Percentiles rank a stretch among this genome's conserved stretches.
phyloP scores from a whole-genome alignment of 192 early-diverging fungal genomes.

The Coemansia erecta region DNA sequence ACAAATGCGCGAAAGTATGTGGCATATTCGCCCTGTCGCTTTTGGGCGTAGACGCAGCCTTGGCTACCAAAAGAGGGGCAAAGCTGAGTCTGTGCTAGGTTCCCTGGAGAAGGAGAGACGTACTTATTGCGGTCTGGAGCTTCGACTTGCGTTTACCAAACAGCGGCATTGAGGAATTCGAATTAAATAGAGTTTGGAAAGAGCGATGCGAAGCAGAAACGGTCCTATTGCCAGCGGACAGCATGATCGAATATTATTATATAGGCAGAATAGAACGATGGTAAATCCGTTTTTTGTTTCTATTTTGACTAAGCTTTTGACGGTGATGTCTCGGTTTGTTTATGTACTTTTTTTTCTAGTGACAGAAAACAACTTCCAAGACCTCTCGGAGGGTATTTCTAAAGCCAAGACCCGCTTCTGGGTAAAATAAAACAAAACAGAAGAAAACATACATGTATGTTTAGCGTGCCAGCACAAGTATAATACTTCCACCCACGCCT shows the following conservation, averaged over 20 bases:
- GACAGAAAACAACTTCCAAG: no score
- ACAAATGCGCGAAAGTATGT: not conserved
- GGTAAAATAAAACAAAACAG: no score
- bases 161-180: constrained; percentile 42
- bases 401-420: no score
- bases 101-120: not conserved
- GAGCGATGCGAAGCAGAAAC: constrained; percentile 20
- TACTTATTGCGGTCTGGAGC: constrained; percentile 44
- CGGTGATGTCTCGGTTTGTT: no score
- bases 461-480: no score
- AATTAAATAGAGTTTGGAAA: constrained; percentile 25
- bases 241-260: not conserved
- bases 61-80: no score
- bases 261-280: not conserved
- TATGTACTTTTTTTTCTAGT: no score
- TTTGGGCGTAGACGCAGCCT: not conserved
- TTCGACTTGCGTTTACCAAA: constrained; percentile 47
- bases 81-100: no score
- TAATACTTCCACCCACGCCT: no score
- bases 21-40: not conserved
- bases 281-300: not conserved
- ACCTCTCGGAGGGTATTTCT: no score
- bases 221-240: not conserved
- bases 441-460: no score
- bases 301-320: not conserved